These are phyloP conservation scores for Sutorius eximius DNA, from an alignment of 1,284 basidiomycete genomes.

Conservation along the genomic window DNA sequence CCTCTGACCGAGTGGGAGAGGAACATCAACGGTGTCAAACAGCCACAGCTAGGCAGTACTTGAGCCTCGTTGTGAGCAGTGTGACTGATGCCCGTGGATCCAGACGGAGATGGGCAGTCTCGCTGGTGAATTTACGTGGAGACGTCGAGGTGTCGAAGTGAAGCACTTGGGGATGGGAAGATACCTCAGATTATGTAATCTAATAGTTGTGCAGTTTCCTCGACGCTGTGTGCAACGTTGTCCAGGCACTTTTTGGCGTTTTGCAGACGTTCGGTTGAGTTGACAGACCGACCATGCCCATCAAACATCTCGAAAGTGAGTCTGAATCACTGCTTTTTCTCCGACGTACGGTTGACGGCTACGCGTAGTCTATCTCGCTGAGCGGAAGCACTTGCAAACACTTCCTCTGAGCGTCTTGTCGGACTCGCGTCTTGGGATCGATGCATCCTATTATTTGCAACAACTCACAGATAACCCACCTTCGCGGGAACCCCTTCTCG, in stretches of 20 bases:
- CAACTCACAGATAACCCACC: conserved; percentile 76
- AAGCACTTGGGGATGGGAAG: conserved; percentile 12
- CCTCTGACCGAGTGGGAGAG: conserved; percentile 6
- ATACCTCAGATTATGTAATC: conserved; percentile 29
- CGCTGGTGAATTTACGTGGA: too few relatives aligned
- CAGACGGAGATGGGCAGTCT: neutral
- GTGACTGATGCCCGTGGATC: conserved; percentile 2
- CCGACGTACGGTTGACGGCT: neutral
- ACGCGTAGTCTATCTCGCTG: conserved; percentile 71
- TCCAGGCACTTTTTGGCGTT: conserved; percentile 10
- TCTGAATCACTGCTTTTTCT: neutral
- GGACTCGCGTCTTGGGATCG: conserved; percentile 95
- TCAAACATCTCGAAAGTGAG: conserved; percentile 58
- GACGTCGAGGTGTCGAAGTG: neutral
- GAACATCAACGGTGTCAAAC: neutral
- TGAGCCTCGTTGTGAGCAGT: conserved; percentile 6
- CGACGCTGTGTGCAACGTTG: conserved; percentile 21
- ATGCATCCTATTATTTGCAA: conserved; percentile 90
- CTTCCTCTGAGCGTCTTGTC: conserved; percentile 82
- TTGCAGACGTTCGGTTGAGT: conserved; percentile 11
- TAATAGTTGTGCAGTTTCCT: conserved; percentile 8
- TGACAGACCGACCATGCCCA: conserved; percentile 41
- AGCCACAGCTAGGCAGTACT: conserved; percentile 2
- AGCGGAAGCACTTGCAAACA: conserved; percentile 85
- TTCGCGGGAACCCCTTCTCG: conserved; percentile 85